These are phyloP conservation scores for Heterobasidion parviporum DNA, from an alignment of 1,284 basidiomycete genomes.

Conservation along the genomic window DNA sequence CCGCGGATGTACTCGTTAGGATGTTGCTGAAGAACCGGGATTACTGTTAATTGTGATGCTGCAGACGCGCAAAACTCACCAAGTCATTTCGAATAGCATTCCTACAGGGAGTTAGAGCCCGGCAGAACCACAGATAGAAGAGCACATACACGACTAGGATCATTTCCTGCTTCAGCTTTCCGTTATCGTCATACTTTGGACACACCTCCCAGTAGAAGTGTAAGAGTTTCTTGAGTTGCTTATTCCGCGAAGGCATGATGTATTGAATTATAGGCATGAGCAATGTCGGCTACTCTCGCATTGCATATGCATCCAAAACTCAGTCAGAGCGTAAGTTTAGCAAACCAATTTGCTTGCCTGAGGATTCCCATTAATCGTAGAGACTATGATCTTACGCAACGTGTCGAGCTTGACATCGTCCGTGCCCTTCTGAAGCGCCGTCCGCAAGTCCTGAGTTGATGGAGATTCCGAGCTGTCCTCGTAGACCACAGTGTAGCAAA, in stretches of 20 bases:
- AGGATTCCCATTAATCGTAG: slow-evolving; percentile 92
- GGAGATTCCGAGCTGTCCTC: slow-evolving; percentile 76
- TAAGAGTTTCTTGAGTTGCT: slow-evolving; percentile 96
- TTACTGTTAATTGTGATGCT: slow-evolving; percentile 1
- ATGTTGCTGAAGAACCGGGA: slow-evolving; percentile 66
- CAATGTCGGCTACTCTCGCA: slow-evolving; percentile 60
- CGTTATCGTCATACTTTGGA: slow-evolving; percentile 95
- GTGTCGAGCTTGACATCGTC: slow-evolving; percentile 98
- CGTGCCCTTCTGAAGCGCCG: slow-evolving; percentile 88
- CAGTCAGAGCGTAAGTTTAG: background rate
- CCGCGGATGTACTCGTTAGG: slow-evolving; percentile 99
- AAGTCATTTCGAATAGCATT: slow-evolving; percentile 98
- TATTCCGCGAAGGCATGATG: slow-evolving; percentile 91
- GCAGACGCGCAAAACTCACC: slow-evolving; percentile 34
- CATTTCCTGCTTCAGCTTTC: slow-evolving; percentile 99
- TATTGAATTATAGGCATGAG: slow-evolving; percentile 99
- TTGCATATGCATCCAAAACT: background rate
- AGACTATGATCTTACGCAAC: slow-evolving; percentile 90
- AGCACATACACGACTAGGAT: slow-evolving; percentile 89
- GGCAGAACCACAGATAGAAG: background rate
- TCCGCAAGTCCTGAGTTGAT: slow-evolving; percentile 79
- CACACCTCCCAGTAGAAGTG: slow-evolving; percentile 99
- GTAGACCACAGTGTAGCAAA: slow-evolving; percentile 81
- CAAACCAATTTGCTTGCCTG: slow-evolving; percentile 37
- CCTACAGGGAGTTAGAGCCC: slow-evolving; percentile 32